Percentiles rank a stretch among this genome's conserved stretches.
These are phyloP conservation scores for Chenopodium suecicum DNA, from an alignment of 148 eudicot species.

Conservation along the genomic window DNA sequence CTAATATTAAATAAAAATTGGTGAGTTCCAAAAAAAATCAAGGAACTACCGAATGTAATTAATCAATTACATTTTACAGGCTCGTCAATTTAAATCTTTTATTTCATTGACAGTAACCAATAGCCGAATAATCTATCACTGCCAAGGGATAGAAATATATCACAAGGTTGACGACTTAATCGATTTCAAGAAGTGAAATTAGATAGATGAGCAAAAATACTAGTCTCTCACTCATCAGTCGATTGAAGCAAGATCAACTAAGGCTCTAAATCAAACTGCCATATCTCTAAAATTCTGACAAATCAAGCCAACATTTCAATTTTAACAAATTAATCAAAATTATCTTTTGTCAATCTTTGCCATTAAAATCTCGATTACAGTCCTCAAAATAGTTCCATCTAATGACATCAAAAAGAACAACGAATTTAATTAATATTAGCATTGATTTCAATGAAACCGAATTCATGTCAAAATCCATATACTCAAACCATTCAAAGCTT, in stretches of 20 bases:
- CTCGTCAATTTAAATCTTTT: too few species aligned
- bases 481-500: neutral
- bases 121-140: too few species aligned
- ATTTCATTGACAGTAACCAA: too few species aligned
- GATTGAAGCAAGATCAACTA: neutral
- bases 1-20: too few species aligned
- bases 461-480: neutral
- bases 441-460: neutral
- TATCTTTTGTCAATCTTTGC: neutral
- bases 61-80: too few species aligned
- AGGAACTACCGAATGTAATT: too few species aligned
- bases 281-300: too few species aligned
- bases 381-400: neutral
- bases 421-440: too few species aligned
- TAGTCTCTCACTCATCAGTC: neutral
- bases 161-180: neutral
- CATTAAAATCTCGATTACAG: neutral
- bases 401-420: neutral
- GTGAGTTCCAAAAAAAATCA: too few species aligned
- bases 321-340: neutral
- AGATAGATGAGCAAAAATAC: neutral
- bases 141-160: too few species aligned
- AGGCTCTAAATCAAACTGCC: neutral
- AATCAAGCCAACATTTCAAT: too few species aligned
- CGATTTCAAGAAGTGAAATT: neutral